Evolutionary conservation across 257 asterid species (phyloP), one percentile per base, ranked within the genome.

Genomic region (Euphrasia confusa): DNA sequence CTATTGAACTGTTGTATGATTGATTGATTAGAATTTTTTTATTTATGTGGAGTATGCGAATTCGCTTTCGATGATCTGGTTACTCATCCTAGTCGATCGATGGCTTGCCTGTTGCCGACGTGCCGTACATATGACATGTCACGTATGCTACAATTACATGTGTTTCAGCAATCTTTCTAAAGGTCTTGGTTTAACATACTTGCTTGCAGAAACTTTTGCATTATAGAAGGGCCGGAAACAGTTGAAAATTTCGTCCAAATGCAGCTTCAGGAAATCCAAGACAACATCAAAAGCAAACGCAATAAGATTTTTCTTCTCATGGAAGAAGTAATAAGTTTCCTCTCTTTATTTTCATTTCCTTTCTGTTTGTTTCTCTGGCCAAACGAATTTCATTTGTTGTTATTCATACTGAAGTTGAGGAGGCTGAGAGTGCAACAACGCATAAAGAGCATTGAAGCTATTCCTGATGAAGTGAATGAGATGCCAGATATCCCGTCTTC

Each of bases 151-250:
- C 24, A 21, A 21, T 21, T 21, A 21, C 24, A 21, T 21, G 24
- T 21, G 24, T 45, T 45, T 5, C 70, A 30, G 30, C 13, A 11
- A 64, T 55, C 21, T 35, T 42, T 57, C 26, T 13, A 26, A 39
- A 1, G 26, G 47, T 15, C 39, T 47, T 54, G 33, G 24, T 63
- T 17, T 2, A 5, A 9, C 9, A 33, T 26, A 40, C 13, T 49
- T 45, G 55, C 74, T 45, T 75, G 65, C 82, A 85, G 96, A 78
- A 85, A 79, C 75, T 93, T 93, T 85, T 89, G 96, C 80, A 93
- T 93, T 33, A 93, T 93, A 69, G 97, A 92, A 79, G 99, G 97
- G 45, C 97, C 99, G 0, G 94, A 89, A 71, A 85, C 95, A 1
- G 96, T 89, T 61, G 84, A 85, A 80, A 96, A 93, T 78, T 93